These are phyloP conservation scores for Phaeotremella skinneri DNA, from an alignment of 768 basidiomycete genomes.

Conservation along the genomic window DNA sequence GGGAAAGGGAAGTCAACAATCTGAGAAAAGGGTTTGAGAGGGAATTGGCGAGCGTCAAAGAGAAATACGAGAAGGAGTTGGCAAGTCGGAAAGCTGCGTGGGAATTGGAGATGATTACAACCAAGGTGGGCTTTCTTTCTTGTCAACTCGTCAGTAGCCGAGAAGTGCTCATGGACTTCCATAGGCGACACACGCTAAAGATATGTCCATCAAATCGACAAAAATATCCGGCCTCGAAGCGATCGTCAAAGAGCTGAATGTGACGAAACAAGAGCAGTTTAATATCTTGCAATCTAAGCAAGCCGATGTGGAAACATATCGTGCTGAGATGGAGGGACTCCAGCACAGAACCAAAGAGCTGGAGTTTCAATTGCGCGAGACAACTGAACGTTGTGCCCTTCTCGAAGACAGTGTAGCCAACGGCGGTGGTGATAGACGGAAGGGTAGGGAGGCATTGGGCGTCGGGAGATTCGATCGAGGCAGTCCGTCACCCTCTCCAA, in stretches of 20 bases:
- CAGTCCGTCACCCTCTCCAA: constrained; percentile 19
- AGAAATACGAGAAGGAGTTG: constrained; percentile 73
- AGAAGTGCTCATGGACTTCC: neutral
- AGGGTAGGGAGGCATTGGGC: constrained; percentile 39
- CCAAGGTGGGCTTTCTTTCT: constrained; percentile 61
- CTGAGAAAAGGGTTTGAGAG: constrained; percentile 64
- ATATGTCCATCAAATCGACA: constrained; percentile 61
- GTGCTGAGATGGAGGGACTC: constrained; percentile 69
- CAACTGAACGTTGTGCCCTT: constrained; percentile 67
- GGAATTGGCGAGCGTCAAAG: constrained; percentile 63
- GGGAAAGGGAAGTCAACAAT: constrained; percentile 53
- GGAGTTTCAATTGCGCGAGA: constrained; percentile 80
- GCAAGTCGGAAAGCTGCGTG: constrained; percentile 64
- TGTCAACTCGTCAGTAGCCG: neutral
- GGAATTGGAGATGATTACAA: constrained; percentile 70
- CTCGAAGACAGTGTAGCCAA: constrained; percentile 55
- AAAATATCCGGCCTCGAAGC: constrained; percentile 70
- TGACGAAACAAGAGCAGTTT: constrained; percentile 77
- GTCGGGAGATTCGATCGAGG: neutral
- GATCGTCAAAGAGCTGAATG: constrained; percentile 65
- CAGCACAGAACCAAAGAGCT: constrained; percentile 78
- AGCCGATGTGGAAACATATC: constrained; percentile 82
- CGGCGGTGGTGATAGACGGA: constrained; percentile 58
- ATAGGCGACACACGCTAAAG: constrained; percentile 69
- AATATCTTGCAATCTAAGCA: constrained; percentile 83